Evolutionary conservation across 1,284 basidiomycete genomes (phyloP), one percentile per base, ranked within the genome.

Genomic region (Pseudozyma hubeiensis): DNA sequence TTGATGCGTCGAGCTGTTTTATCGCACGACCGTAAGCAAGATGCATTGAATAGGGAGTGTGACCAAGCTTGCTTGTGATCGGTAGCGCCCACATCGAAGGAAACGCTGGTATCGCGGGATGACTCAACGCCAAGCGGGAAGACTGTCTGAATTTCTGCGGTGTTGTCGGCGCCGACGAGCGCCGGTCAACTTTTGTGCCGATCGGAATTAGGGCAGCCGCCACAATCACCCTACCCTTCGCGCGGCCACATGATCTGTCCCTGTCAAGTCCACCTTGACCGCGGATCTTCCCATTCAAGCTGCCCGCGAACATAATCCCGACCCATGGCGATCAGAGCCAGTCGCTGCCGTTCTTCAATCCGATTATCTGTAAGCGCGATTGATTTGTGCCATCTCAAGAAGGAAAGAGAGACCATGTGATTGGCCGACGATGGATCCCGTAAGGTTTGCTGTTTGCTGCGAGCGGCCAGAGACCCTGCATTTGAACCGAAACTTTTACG

Each of bases 221-320:
- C 13, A 41, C 13, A 37, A 14, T 14, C 35, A 14, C 35, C 35
- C 16, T 41, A 2, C 16, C 9, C 40, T 41, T 2, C 40, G 40
- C 40, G 35, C 24, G 24, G 24, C 9, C 14, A 37, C 8, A 10
- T 37, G 35, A 37, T 9, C 35, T 14, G 35, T 5, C 14, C 14
- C 14, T 14, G 8, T 4, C 5, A 9, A 10, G 35, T 10, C 35
- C 35, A 37, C 35, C 35, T 5, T 5, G 35, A 37, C 24, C 24
- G 24, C 24, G 24, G 24, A 24, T 37, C 35, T 37, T 37, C 14
- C 35, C 35, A 10, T 4, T 4, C 14, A 41, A n/a, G 2, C 41
- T 17, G 51, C 40, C n/a, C 24, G n/a, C 17, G 53, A 46, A 37
- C 53, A 43, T 54, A 54, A 54, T 37, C 8, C 53, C 53, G 53